These are phyloP conservation scores for Periconia digitata DNA, from an alignment of 2,329 filamentous ascomycete species.

Conservation along the genomic window DNA sequence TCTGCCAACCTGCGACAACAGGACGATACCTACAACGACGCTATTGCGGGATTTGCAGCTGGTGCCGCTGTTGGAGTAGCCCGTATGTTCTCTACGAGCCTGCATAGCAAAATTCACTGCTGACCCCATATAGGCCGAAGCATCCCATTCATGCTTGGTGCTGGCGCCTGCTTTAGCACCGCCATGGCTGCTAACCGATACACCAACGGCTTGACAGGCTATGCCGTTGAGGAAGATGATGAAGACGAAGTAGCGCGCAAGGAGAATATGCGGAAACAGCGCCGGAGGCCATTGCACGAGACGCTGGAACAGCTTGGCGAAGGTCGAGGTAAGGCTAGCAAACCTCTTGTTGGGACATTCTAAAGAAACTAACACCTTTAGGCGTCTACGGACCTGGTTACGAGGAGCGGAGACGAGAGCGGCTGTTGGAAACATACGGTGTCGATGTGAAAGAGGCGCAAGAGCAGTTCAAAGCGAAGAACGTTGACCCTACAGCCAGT, in stretches of 20 bases:
- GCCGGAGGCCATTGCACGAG: slow-evolving; percentile 74
- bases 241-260: slow-evolving; percentile 77
- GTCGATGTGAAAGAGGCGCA: slow-evolving; percentile 64
- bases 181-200: slow-evolving; percentile 67
- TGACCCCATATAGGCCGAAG: slow-evolving; percentile 57
- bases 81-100: slow-evolving; percentile 56
- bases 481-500: slow-evolving; percentile 7
- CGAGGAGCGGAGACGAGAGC: slow-evolving; percentile 77
- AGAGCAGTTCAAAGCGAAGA: slow-evolving; percentile 12
- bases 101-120: slow-evolving; percentile 10
- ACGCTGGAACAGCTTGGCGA: slow-evolving; percentile 82
- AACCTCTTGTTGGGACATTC: slow-evolving; percentile 1
- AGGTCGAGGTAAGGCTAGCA: slow-evolving; percentile 68
- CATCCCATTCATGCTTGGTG: slow-evolving; percentile 70
- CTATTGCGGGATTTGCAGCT: slow-evolving; percentile 73
- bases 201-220: slow-evolving; percentile 64
- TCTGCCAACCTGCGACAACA: slow-evolving; percentile 83
- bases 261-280: slow-evolving; percentile 71
- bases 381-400: slow-evolving; percentile 81
- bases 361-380: slow-evolving; percentile 44
- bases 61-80: slow-evolving; percentile 72
- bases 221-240: slow-evolving; percentile 56
- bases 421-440: slow-evolving; percentile 84
- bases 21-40: slow-evolving; percentile 75
- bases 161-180: slow-evolving; percentile 61